Percentiles rank a stretch among this genome's conserved stretches.
phyloP scores from a whole-genome alignment of 1,284 basidiomycete genomes.

The Austroboletus novae-zelandiae region DNA sequence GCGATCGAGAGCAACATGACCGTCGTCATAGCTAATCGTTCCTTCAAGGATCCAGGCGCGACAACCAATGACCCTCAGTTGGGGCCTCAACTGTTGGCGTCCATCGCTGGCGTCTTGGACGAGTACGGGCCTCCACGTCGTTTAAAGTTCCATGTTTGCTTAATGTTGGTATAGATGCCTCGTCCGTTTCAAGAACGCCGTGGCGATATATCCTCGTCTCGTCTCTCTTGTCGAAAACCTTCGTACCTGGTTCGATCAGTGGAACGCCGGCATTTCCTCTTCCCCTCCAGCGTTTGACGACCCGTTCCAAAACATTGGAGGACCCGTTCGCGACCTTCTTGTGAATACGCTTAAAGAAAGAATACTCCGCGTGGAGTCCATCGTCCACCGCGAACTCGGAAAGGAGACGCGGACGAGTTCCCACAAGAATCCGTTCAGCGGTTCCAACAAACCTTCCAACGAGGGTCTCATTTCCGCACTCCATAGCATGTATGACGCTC shows the following conservation, averaged over 20 bases:
- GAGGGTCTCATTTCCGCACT: conserved; percentile 41
- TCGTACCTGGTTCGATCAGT: conserved; percentile 44
- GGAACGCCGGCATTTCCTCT: conserved; percentile 40
- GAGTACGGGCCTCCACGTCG: conserved; percentile 41
- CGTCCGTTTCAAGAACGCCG: conserved; percentile 57
- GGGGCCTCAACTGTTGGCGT: conserved; percentile 46
- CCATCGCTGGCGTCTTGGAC: conserved; percentile 47
- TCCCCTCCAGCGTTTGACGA: conserved; percentile 39
- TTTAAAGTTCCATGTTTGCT: no score
- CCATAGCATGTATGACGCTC: conserved; percentile 48
- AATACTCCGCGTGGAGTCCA: conserved; percentile 43
- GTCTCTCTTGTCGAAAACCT: conserved; percentile 42
- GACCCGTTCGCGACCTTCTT: conserved; percentile 35
- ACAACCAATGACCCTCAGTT: conserved; percentile 18
- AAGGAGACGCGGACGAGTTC: conserved; percentile 27
- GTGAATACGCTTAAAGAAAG: conserved; percentile 39
- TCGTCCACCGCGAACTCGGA: conserved; percentile 37
- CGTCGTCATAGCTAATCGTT: conserved; percentile 35
- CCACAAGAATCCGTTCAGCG: conserved; percentile 1
- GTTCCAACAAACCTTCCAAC: conserved; percentile 9
- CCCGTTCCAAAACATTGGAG: conserved; percentile 27
- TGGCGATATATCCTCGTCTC: conserved; percentile 47
- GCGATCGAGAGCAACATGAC: conserved; percentile 45
- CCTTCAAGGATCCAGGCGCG: conserved; percentile 42
- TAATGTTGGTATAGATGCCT: conserved; percentile 42